A percentile compares a stretch with the other conserved stretches of the same genome.
These are phyloP conservation scores for Leccinum subtestaceum DNA, from an alignment of 768 basidiomycete genomes.

Conservation along the genomic window DNA sequence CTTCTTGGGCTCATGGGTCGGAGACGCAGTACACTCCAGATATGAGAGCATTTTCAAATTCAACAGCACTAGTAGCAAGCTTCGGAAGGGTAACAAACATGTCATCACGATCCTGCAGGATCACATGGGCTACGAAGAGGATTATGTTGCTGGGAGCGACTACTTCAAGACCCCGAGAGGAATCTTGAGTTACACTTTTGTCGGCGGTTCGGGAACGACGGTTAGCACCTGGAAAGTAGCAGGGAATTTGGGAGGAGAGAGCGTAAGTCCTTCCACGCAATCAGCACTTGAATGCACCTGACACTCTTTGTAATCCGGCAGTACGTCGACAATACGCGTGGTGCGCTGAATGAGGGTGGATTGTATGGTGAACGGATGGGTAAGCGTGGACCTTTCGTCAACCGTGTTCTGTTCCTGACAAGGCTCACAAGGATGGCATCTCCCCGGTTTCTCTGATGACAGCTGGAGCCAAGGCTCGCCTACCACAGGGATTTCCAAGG, in stretches of 20 bases:
- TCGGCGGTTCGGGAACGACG: constrained; percentile 38
- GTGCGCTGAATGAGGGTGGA: constrained; percentile 61
- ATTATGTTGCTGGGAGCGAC: constrained; percentile 42
- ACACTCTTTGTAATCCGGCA: constrained; percentile 12
- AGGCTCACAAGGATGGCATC: constrained; percentile 41
- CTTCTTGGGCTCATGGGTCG: constrained; percentile 43
- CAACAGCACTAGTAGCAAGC: not conserved
- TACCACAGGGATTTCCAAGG: constrained; percentile 38
- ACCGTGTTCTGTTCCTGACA: constrained; percentile 2
- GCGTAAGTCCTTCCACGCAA: constrained; percentile 25
- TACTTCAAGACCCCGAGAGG: constrained; percentile 49
- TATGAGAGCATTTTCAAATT: constrained; percentile 20
- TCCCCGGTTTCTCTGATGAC: constrained; percentile 52
- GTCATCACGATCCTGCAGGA: constrained; percentile 52
- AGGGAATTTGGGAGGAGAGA: constrained; percentile 49
- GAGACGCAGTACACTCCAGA: constrained; percentile 14
- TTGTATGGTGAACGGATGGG: constrained; percentile 53
- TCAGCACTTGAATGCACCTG: not conserved
- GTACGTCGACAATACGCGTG: constrained; percentile 49
- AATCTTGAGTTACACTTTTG: constrained; percentile 45
- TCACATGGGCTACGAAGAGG: constrained; percentile 52
- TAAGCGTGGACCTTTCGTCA: not conserved
- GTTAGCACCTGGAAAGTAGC: constrained; percentile 47
- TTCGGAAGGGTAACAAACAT: constrained; percentile 32
- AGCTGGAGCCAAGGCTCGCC: constrained; percentile 44